Conservation (phyloP, 805 yeast genomes). For the Nakazawaea ernobii region DNA sequence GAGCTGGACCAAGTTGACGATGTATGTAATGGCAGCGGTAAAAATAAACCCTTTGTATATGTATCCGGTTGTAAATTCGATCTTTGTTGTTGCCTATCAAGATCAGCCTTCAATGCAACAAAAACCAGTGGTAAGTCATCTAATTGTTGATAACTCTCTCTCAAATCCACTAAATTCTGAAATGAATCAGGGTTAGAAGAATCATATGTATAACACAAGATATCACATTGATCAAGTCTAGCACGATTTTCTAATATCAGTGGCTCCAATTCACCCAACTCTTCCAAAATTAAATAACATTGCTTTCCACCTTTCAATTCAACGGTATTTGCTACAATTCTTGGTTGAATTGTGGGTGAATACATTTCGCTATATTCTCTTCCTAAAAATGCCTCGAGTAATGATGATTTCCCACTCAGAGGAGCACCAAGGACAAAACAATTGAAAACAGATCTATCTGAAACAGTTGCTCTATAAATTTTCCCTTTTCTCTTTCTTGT, state of each 20-base stretch:
- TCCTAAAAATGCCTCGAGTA: constrained; percentile 76
- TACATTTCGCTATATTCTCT: constrained; percentile 65
- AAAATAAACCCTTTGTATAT: constrained; percentile 56
- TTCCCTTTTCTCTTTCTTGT: constrained; percentile 62
- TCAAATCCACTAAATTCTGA: constrained; percentile 69
- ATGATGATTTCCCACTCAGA: constrained; percentile 80
- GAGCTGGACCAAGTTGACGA: constrained; percentile 89
- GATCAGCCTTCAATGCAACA: constrained; percentile 92
- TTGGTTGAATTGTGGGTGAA: constrained; percentile 77
- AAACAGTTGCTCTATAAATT: constrained; percentile 58
- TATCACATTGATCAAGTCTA: constrained; percentile 82
- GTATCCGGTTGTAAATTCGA: constrained; percentile 83
- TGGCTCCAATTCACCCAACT: constrained; percentile 79
- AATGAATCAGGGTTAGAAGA: constrained; percentile 96
- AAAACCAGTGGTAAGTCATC: constrained; percentile 74
- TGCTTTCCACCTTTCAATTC: constrained; percentile 95
- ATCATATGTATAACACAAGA: constrained; percentile 83
- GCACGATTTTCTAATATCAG: constrained; percentile 69
- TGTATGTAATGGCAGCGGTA: constrained; percentile 85
- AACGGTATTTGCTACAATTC: constrained; percentile 84
- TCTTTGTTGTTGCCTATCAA: constrained; percentile 93
- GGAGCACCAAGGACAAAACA: constrained; percentile 85
- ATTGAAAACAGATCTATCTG: constrained; percentile 87
- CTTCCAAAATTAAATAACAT: constrained; percentile 86
- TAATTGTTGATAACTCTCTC: constrained; percentile 50